Percentiles rank a stretch among this genome's conserved stretches.
phyloP scores from a whole-genome alignment of 2,329 filamentous ascomycete genomes.

The Chaetomium olivaceum region DNA sequence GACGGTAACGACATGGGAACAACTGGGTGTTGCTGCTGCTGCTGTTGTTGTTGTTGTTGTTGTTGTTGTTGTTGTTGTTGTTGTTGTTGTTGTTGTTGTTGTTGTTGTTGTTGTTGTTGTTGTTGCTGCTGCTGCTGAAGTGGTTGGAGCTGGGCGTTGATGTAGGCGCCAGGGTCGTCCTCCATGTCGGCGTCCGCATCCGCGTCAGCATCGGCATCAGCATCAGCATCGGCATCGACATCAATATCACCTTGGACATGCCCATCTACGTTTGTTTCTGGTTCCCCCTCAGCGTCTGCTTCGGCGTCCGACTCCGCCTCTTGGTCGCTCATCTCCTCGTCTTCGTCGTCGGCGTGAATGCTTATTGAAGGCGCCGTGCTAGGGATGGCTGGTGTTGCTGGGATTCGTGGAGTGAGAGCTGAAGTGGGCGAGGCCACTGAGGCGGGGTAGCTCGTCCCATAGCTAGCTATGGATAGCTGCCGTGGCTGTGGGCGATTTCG shows the following conservation, averaged over 20 bases:
- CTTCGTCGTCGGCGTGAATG: conserved; percentile 32
- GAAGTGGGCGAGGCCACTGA: conserved; percentile 1
- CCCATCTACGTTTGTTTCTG: conserved; percentile 39
- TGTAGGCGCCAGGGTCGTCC: conserved; percentile 43
- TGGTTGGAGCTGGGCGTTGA: conserved; percentile 36
- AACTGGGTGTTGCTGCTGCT: conserved; percentile 44
- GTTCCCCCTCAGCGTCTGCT: conserved; percentile 24
- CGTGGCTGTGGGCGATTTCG: conserved; percentile 25
- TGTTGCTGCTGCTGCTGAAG: conserved; percentile 44
- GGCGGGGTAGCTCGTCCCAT: conserved; percentile 13
- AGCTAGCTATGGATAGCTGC: conserved; percentile 26
- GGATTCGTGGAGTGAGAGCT: background rate
- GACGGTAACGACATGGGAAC: conserved; percentile 30
- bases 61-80: conserved; percentile 42
- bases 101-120: too few relatives aligned
- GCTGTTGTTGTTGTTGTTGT: conserved; percentile 41
- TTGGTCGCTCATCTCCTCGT: conserved; percentile 50
- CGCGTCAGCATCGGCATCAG: background rate
- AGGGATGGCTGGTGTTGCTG: conserved; percentile 28
- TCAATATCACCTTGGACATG: conserved; percentile 39
- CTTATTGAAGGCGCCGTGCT: conserved; percentile 27
- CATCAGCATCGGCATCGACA: conserved; percentile 35
- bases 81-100: conserved; percentile 41
- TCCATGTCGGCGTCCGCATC: conserved; percentile 47
- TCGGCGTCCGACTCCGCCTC: conserved; percentile 40